Evolutionary conservation across 2,329 filamentous ascomycete species (phyloP).

Genomic region (Colletotrichum higginsianum): DNA sequence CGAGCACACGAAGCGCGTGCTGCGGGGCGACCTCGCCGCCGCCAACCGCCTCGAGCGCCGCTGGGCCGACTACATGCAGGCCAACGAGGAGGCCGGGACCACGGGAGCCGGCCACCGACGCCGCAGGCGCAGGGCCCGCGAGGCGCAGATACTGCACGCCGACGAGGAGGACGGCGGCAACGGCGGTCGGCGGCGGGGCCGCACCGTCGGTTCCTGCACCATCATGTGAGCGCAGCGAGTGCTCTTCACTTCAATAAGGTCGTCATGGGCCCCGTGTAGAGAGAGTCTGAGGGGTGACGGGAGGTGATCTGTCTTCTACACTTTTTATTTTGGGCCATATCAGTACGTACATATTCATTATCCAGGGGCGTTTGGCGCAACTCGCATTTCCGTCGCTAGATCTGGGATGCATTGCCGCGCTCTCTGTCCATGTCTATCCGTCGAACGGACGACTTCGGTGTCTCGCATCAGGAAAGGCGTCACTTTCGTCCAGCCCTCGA

Average conservation of each 20-base stretch:
- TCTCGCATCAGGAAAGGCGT: conserved; percentile 33
- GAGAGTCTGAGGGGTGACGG: background rate
- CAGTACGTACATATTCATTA: background rate
- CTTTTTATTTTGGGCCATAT: conserved; percentile 1
- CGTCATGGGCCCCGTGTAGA: background rate
- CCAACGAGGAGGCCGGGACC: conserved; percentile 85
- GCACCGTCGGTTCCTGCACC: conserved; percentile 73
- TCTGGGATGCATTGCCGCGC: conserved; percentile 20
- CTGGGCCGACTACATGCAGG: conserved; percentile 96
- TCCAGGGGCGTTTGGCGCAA: conserved; percentile 4
- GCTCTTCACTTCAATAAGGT: background rate
- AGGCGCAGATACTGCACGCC: conserved; percentile 84
- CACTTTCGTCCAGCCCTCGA: background rate
- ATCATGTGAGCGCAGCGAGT: conserved; percentile 70
- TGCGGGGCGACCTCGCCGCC: conserved; percentile 80
- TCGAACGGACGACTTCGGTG: conserved; percentile 14
- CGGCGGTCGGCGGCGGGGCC: conserved; percentile 71
- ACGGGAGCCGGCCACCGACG: conserved; percentile 77
- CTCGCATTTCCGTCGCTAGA: conserved; percentile 22
- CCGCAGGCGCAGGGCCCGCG: conserved; percentile 82
- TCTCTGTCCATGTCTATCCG: background rate
- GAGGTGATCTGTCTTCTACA: background rate
- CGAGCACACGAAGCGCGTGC: conserved; percentile 89
- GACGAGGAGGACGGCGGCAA: conserved; percentile 82
- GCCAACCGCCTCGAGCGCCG: conserved; percentile 88